These are phyloP conservation scores for Thymus quinquecostatus DNA, from an alignment of 257 asterid genomes.

Conservation along the genomic window DNA sequence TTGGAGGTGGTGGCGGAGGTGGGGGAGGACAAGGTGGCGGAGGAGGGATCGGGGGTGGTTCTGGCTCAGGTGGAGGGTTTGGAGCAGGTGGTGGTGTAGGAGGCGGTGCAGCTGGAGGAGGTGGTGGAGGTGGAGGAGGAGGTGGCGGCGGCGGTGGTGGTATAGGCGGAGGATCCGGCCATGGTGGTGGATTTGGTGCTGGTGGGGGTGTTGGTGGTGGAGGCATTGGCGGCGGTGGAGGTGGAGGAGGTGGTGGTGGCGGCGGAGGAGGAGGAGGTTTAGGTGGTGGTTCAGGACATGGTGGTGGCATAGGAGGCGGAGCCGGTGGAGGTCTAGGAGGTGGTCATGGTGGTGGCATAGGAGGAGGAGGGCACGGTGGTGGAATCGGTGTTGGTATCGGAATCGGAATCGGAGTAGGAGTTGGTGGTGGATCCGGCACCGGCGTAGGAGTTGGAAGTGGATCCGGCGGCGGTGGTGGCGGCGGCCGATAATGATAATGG, in stretches of 20 bases:
- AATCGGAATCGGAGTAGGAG: conserved; percentile 44
- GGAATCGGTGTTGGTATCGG: conserved; percentile 43
- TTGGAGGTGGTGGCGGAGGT: conserved; percentile 33
- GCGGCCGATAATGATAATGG: conserved; percentile 30
- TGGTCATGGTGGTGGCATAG: conserved; percentile 36
- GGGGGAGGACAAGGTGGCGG: conserved; percentile 41
- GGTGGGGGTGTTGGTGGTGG: conserved; percentile 46
- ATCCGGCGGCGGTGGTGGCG: conserved; percentile 37
- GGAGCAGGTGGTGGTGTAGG: conserved; percentile 43
- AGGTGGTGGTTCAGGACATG: conserved; percentile 47
- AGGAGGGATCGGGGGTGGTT: conserved; percentile 39
- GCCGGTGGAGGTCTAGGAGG: conserved; percentile 37
- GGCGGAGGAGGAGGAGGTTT: conserved; percentile 45
- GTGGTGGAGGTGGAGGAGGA: conserved; percentile 33
- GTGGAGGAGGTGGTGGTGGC: conserved; percentile 42
- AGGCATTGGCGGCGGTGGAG: conserved; percentile 30
- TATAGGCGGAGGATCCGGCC: conserved; percentile 43
- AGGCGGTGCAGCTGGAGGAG: conserved; percentile 35
- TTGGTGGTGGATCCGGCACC: conserved; percentile 38
- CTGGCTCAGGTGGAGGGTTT: conserved; percentile 30
- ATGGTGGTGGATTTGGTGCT: conserved; percentile 41
- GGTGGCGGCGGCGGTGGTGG: conserved; percentile 45
- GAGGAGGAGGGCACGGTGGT: conserved; percentile 39
- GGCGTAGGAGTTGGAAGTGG: conserved; percentile 45
- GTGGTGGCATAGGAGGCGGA: conserved; percentile 43